Conservation (phyloP, 2,329 filamentous ascomycete genomes). For the Fusarium bactridioides region DNA sequence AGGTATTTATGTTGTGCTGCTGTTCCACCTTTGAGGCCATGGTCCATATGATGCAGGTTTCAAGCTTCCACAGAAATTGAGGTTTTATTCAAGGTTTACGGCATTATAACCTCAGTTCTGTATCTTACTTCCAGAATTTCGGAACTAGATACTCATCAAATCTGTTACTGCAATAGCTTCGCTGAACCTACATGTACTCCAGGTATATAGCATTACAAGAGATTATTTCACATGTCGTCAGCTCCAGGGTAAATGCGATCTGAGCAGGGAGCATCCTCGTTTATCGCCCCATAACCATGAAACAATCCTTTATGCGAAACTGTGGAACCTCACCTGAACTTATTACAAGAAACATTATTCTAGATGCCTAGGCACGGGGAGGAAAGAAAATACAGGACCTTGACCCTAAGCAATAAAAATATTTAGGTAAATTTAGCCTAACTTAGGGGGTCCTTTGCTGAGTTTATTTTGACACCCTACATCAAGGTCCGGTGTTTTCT, state of each 20-base stretch:
- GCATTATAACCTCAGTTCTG: too few relatives aligned
- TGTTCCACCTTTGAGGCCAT: background rate
- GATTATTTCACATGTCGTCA: background rate
- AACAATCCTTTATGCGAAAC: conserved; percentile 7
- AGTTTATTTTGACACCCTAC: too few relatives aligned
- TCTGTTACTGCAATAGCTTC: background rate
- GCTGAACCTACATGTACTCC: background rate
- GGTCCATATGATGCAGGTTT: background rate
- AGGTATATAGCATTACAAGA: background rate
- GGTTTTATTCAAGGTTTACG: background rate
- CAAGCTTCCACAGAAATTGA: too few relatives aligned
- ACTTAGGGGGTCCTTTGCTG: too few relatives aligned
- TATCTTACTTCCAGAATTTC: too few relatives aligned
- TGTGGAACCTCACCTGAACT: background rate
- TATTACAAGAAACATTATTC: background rate
- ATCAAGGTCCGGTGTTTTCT: too few relatives aligned
- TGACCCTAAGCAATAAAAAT: too few relatives aligned
- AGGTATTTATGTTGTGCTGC: too few relatives aligned
- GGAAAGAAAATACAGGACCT: too few relatives aligned
- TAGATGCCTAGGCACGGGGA: too few relatives aligned
- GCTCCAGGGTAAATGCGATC: background rate
- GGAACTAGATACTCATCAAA: too few relatives aligned
- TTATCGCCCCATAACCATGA: background rate
- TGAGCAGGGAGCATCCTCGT: background rate
- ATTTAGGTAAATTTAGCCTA: too few relatives aligned